phyloP scores from a whole-genome alignment of 2,329 filamentous ascomycete species.

The Capronia epimyces region DNA sequence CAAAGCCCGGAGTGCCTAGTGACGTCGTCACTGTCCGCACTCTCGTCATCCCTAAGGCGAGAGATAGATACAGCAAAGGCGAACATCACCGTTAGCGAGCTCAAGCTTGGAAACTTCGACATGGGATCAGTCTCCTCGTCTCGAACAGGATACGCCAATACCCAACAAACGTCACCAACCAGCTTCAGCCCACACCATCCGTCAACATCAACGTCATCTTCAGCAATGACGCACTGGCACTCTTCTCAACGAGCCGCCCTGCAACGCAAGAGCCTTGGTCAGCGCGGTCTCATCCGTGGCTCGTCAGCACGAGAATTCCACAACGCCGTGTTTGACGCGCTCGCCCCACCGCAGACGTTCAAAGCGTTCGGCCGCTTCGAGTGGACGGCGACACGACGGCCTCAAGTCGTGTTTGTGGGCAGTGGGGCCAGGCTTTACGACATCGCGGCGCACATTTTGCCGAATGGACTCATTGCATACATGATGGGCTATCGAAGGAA shows the following conservation, averaged over 20 bases:
- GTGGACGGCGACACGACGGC: constrained; percentile 42
- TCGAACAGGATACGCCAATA: constrained; percentile 31
- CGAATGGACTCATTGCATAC: constrained; percentile 74
- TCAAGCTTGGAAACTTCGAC: constrained; percentile 90
- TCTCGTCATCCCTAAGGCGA: constrained; percentile 70
- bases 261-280: constrained; percentile 28
- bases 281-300: constrained; percentile 48
- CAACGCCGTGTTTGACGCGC: constrained; percentile 82
- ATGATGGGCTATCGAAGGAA: constrained; percentile 73
- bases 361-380: constrained; percentile 42
- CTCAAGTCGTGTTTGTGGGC: constrained; percentile 68
- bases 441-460: constrained; percentile 75
- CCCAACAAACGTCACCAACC: constrained; percentile 9
- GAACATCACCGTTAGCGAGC: constrained; percentile 70
- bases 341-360: constrained; percentile 50
- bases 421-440: constrained; percentile 80
- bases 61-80: constrained; percentile 67
- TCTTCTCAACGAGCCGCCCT: constrained; percentile 32
- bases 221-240: constrained; percentile 27
- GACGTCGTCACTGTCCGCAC: constrained; percentile 80
- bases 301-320: constrained; percentile 74
- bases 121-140: constrained; percentile 57
- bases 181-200: neutral
- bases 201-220: constrained; percentile 11
- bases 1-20: constrained; percentile 74